Percentiles rank a stretch among this genome's conserved stretches.
These are phyloP conservation scores for Salix brachista DNA, from an alignment of 345 rosid genomes.

Conservation along the genomic window DNA sequence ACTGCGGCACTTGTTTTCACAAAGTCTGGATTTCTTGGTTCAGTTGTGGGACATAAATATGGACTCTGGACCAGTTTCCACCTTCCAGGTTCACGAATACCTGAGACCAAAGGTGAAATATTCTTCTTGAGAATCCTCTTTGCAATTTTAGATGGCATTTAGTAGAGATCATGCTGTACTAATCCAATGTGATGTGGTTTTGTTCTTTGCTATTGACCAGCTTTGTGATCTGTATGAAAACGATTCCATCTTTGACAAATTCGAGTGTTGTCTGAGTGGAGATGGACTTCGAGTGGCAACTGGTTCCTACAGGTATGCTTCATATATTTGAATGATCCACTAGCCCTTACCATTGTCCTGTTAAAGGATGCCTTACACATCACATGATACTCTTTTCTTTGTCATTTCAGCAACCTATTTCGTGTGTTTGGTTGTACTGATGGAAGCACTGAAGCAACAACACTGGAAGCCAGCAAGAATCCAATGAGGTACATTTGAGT, in stretches of 20 bases:
- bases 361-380: neutral
- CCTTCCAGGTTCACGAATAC: conserved; percentile 91
- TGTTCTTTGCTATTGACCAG: conserved; percentile 32
- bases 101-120: conserved; percentile 64
- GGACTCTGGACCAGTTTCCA: conserved; percentile 74
- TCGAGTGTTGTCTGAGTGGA: conserved; percentile 59
- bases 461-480: conserved; percentile 60
- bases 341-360: neutral
- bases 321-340: conserved; percentile 3
- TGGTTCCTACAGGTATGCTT: conserved; percentile 64
- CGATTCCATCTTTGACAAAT: conserved; percentile 62
- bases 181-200: conserved; percentile 1
- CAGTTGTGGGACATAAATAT: conserved; percentile 92
- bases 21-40: neutral
- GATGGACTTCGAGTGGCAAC: conserved; percentile 62
- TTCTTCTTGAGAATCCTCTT: conserved; percentile 7
- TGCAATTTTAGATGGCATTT: neutral
- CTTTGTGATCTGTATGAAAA: conserved; percentile 68
- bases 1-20: neutral
- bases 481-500: conserved; percentile 51
- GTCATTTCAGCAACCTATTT: conserved; percentile 55
- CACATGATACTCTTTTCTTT: neutral
- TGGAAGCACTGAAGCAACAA: conserved; percentile 51
- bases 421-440: conserved; percentile 61
- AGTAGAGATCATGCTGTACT: neutral